Evolutionary conservation across 805 yeast species (phyloP).

Genomic region (Metschnikowia borealis): DNA sequence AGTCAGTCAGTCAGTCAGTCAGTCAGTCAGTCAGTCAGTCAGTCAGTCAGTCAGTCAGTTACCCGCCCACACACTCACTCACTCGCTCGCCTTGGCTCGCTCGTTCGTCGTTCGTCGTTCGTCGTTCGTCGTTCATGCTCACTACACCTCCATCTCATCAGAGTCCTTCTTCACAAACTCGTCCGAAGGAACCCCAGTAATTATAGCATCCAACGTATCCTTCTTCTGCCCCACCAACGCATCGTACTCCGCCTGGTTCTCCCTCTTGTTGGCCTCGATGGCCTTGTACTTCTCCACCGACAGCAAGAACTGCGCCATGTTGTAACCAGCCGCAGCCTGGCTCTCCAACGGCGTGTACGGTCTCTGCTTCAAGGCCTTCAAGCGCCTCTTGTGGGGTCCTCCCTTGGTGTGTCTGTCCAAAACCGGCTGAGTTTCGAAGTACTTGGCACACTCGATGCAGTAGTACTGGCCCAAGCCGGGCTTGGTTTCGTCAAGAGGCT

Average conservation of each 20-base stretch:
- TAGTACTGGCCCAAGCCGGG: slow-evolving; percentile 95
- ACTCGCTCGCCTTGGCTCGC: too few species aligned
- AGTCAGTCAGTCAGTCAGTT: too few species aligned
- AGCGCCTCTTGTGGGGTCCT: slow-evolving; percentile 83
- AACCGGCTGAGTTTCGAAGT: slow-evolving; percentile 75
- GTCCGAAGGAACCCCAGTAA: slow-evolving; percentile 27
- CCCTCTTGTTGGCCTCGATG: slow-evolving; percentile 32
- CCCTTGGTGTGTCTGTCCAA: slow-evolving; percentile 67
- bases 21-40: too few species aligned
- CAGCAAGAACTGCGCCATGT: slow-evolving; percentile 61
- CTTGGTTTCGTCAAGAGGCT: slow-evolving; percentile 81
- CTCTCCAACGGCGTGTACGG: slow-evolving; percentile 89
- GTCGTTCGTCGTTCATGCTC: not conserved
- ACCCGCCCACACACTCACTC: too few species aligned
- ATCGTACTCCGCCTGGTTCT: slow-evolving; percentile 44
- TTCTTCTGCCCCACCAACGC: slow-evolving; percentile 32
- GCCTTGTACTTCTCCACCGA: slow-evolving; percentile 60
- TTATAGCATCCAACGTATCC: slow-evolving; percentile 36
- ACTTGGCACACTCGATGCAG: slow-evolving; percentile 91
- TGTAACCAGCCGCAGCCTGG: slow-evolving; percentile 84
- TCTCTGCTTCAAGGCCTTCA: slow-evolving; percentile 65
- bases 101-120: too few species aligned
- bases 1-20: too few species aligned
- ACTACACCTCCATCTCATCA: slow-evolving; percentile 1
- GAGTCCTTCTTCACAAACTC: slow-evolving; percentile 7